Evolutionary conservation across 73 alveolate species (phyloP).

Genomic region (Stentor roeselii): DNA sequence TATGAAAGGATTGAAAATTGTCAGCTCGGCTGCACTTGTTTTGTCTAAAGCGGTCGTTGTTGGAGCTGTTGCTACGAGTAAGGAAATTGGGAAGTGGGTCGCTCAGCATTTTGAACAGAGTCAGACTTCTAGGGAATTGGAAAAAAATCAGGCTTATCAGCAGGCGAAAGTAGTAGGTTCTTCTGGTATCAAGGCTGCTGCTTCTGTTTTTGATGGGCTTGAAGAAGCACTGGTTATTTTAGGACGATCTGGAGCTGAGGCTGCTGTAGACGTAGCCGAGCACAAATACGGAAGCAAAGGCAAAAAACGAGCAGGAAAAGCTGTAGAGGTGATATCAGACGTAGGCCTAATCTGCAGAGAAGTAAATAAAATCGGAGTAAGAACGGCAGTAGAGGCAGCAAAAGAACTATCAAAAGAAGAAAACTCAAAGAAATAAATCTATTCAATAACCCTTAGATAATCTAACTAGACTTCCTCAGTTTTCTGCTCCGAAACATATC

Average conservation of each 20-base stretch:
- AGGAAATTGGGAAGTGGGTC: neutral
- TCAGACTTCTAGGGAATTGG: neutral
- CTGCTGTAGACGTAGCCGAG: neutral
- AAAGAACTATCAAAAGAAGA: neutral
- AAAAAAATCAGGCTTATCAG: constrained; percentile 6
- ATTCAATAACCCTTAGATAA: too few species aligned
- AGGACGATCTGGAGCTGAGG: neutral
- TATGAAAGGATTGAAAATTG: neutral
- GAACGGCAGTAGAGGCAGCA: neutral
- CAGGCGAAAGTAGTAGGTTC: neutral
- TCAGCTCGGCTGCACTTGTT: neutral
- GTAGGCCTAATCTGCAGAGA: neutral
- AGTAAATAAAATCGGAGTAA: constrained; percentile 7
- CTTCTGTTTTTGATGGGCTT: constrained; percentile 14
- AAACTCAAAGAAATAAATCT: too few species aligned
- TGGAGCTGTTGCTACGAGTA: constrained; percentile 24
- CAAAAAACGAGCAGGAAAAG: neutral
- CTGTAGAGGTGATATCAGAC: neutral
- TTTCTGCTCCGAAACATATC: too few species aligned
- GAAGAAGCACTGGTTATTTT: constrained; percentile 9
- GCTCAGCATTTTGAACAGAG: neutral
- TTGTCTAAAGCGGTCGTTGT: constrained; percentile 15
- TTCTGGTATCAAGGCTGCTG: constrained; percentile 11
- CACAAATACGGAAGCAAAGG: constrained; percentile 18
- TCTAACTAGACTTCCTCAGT: too few species aligned